Percentiles rank a stretch among this genome's conserved stretches.
Conservation (phyloP, 495 filamentous ascomycete species). For the Pseudoneurospora amorphoporcata region DNA sequence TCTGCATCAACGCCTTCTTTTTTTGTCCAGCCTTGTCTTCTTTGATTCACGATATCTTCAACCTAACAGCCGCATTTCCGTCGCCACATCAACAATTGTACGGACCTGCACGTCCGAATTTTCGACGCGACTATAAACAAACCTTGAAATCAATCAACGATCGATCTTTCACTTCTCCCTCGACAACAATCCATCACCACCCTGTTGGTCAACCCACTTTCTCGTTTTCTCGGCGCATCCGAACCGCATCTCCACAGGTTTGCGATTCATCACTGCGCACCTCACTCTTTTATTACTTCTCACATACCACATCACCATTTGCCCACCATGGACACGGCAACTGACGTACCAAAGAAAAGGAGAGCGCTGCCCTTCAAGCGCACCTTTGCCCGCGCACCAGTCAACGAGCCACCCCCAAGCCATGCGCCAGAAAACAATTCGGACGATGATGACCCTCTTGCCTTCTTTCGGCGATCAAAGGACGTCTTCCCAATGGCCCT, state of each 20-base stretch:
- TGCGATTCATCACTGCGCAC: background rate
- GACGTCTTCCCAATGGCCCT: constrained; percentile 52
- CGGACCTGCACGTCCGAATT: background rate
- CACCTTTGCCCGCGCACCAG: constrained; percentile 34
- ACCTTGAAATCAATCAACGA: background rate
- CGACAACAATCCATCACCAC: background rate
- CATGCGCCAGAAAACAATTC: constrained; percentile 1
- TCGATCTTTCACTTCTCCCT: background rate
- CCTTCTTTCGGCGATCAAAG: constrained; percentile 58
- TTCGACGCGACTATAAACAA: background rate
- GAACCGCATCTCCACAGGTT: background rate
- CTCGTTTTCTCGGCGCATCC: background rate
- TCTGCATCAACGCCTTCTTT: background rate
- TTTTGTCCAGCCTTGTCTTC: background rate
- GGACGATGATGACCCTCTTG: constrained; percentile 33
- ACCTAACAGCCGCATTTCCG: background rate
- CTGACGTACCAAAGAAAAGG: constrained; percentile 29
- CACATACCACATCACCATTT: constrained; percentile 1
- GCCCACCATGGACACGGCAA: constrained; percentile 1
- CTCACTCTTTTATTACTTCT: background rate
- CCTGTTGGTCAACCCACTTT: background rate
- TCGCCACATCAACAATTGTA: background rate
- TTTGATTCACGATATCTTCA: background rate
- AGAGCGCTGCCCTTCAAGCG: constrained; percentile 60
- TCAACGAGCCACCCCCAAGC: constrained; percentile 13